Conservation (phyloP, 2,329 filamentous ascomycete species). For the Lecanicillium sp. region DNA sequence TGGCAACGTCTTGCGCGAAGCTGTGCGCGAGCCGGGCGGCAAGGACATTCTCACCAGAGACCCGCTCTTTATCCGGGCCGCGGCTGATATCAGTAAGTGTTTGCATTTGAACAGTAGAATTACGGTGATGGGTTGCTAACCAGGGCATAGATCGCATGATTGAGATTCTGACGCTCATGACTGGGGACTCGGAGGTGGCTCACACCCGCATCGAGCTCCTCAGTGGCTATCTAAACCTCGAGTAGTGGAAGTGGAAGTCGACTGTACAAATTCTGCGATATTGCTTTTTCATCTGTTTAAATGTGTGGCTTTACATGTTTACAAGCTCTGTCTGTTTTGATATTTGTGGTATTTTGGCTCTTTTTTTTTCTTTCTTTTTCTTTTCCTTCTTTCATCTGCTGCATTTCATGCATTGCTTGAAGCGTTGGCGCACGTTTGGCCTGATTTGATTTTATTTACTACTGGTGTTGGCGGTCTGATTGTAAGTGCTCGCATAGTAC, state of each 20-base stretch:
- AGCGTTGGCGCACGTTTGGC: conserved; percentile 15
- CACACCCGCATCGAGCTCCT: conserved; percentile 54
- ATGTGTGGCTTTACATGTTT: background rate
- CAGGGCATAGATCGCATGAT: conserved; percentile 51
- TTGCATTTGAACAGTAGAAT: conserved; percentile 8
- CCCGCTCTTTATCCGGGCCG: conserved; percentile 54
- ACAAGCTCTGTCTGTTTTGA: background rate
- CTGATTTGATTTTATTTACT: too few species aligned
- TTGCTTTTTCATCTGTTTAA: background rate
- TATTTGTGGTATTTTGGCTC: background rate
- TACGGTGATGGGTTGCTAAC: conserved; percentile 8
- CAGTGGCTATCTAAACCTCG: conserved; percentile 41
- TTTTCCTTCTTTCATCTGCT: conserved; percentile 12
- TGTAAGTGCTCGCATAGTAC: too few species aligned
- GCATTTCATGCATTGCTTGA: conserved; percentile 16
- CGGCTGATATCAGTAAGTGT: conserved; percentile 53
- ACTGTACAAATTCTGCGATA: background rate
- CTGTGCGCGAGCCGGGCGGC: conserved; percentile 38
- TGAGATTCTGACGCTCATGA: conserved; percentile 56
- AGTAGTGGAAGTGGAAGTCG: background rate
- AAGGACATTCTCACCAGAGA: conserved; percentile 44
- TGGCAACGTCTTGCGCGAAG: conserved; percentile 51
- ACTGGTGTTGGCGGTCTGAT: background rate
- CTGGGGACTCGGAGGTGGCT: conserved; percentile 53
- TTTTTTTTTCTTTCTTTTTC: background rate